Evolutionary conservation across 2,329 filamentous ascomycete species (phyloP).

Genomic region (Xylariaceae sp.): DNA sequence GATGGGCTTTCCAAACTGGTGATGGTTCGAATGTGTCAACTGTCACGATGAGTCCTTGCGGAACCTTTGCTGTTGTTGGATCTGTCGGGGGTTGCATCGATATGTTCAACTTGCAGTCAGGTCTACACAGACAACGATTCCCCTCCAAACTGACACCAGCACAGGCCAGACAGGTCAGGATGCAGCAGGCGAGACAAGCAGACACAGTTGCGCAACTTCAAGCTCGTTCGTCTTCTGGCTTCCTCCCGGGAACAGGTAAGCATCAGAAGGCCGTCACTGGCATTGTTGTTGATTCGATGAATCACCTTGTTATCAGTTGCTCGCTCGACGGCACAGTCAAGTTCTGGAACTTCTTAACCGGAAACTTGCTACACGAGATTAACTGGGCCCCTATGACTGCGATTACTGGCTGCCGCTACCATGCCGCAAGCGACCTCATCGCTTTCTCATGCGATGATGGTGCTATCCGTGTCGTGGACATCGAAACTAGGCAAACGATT

Average conservation of each 20-base stretch:
- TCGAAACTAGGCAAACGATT: constrained; percentile 84
- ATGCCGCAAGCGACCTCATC: constrained; percentile 75
- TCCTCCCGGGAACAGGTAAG: constrained; percentile 56
- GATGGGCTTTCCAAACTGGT: constrained; percentile 86
- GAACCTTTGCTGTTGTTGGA: constrained; percentile 87
- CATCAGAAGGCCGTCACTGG: constrained; percentile 82
- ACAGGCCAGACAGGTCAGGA: constrained; percentile 70
- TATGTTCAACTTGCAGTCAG: constrained; percentile 96
- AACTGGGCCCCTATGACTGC: constrained; percentile 75
- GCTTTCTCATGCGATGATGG: constrained; percentile 86
- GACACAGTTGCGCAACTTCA: constrained; percentile 54
- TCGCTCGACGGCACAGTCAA: constrained; percentile 88
- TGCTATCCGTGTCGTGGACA: constrained; percentile 82
- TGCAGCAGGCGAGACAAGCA: constrained; percentile 55
- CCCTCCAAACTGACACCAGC: constrained; percentile 71
- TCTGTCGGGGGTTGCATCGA: constrained; percentile 79
- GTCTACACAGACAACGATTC: constrained; percentile 80
- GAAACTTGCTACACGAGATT: constrained; percentile 71
- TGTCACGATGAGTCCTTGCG: constrained; percentile 84
- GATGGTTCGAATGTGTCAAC: constrained; percentile 80
- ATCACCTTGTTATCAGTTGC: constrained; percentile 79
- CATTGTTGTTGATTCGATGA: constrained; percentile 81
- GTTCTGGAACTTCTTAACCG: constrained; percentile 94
- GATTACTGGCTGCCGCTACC: constrained; percentile 73
- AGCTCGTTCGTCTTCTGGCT: constrained; percentile 39